Percentiles rank a stretch among this genome's conserved stretches.
Conservation (phyloP, 768 basidiomycete genomes). For the Lactifluus subvellereus region DNA sequence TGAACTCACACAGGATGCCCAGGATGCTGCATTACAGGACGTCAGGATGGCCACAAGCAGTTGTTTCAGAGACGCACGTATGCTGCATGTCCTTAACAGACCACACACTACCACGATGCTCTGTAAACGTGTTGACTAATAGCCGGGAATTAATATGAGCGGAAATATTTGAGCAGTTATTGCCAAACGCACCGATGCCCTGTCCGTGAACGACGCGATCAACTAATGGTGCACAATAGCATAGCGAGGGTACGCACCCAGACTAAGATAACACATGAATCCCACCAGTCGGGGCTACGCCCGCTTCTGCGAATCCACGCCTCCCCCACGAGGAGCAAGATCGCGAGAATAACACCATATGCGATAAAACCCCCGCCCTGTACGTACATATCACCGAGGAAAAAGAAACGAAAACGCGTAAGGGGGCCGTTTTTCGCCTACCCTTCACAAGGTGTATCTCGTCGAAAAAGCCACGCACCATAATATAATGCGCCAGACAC, state of each 20-base stretch:
- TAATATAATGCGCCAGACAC: conserved; percentile 85
- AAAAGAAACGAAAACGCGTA: not conserved
- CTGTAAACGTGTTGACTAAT: conserved; percentile 86
- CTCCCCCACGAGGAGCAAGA: conserved; percentile 73
- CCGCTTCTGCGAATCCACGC: conserved; percentile 67
- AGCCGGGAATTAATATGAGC: not conserved
- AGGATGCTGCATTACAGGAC: conserved; percentile 45
- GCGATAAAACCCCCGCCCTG: conserved; percentile 84
- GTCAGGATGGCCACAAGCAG: conserved; percentile 4
- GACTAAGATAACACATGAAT: conserved; percentile 60
- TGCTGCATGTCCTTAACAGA: conserved; percentile 94
- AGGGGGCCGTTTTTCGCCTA: not conserved
- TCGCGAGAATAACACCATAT: conserved; percentile 75
- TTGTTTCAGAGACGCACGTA: conserved; percentile 48
- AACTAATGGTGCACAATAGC: not conserved
- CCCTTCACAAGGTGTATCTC: not conserved
- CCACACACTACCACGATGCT: conserved; percentile 78
- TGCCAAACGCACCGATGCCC: conserved; percentile 24
- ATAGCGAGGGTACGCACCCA: conserved; percentile 38
- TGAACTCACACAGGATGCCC: conserved; percentile 59
- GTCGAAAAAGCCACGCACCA: conserved; percentile 37
- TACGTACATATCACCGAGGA: not conserved
- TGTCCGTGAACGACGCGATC: conserved; percentile 2
- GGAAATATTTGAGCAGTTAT: not conserved
- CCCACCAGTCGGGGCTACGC: conserved; percentile 80